Conservation (phyloP, 495 filamentous ascomycete species). For the Talaromyces adpressus region DNA sequence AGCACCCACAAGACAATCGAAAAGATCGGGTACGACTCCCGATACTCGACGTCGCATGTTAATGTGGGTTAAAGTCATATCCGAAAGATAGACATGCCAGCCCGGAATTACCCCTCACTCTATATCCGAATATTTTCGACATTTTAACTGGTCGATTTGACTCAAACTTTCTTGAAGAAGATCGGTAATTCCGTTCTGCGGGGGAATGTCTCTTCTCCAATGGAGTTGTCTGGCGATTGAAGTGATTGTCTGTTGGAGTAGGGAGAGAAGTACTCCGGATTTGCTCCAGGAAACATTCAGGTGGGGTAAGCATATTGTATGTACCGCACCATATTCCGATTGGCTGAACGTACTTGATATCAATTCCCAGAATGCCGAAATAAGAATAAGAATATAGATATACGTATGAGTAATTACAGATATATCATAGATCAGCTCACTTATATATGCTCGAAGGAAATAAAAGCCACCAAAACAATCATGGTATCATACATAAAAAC, state of each 20-base stretch:
- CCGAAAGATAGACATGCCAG: not conserved
- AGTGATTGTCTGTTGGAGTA: not conserved
- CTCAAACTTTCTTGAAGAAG: not conserved
- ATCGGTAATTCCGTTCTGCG: not conserved
- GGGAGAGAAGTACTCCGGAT: not conserved
- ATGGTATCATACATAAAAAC: slow-evolving; percentile 7
- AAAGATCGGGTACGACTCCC: not conserved
- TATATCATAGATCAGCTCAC: not conserved
- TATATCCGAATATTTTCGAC: not conserved
- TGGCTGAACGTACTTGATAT: not conserved
- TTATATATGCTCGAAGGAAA: not conserved
- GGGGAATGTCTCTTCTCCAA: not conserved
- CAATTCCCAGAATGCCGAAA: not conserved
- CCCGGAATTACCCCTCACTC: not conserved
- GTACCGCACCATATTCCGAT: not conserved
- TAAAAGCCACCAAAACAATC: not conserved
- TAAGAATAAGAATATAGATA: no score
- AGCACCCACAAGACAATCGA: not conserved
- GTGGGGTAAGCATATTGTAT: not conserved
- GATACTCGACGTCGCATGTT: not conserved
- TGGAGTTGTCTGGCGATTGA: not conserved
- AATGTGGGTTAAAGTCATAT: not conserved
- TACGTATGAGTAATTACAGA: not conserved
- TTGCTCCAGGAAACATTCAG: not conserved
- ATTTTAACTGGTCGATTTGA: not conserved